Base-by-base conservation (phyloP, 164 flowering plant species). In the Annona squamosa region DNA sequence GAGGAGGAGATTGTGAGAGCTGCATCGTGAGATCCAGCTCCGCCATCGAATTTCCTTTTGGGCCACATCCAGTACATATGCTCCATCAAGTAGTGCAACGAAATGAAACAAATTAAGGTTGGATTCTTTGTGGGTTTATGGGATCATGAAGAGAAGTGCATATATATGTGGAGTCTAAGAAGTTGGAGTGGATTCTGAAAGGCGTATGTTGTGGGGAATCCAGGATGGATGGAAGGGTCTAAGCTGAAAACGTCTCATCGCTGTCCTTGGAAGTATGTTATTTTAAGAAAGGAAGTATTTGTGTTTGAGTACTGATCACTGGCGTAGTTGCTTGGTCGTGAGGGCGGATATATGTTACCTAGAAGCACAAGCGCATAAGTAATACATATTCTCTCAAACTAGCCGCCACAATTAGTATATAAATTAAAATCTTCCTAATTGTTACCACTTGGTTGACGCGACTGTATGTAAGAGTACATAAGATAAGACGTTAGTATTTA, bases 61-160 rank as follows among this genome's bases (percentile, higher is more conserved):
- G 81, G 78, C 92, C 87, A 86, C 85, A 84, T 87, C 91, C 86
- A 88, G 63, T 80, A 86, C 63, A 76, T 77, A 76, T 87, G 80
- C 68, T 90, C 89, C 90, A 88, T 86, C 65, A 26, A 26, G 47
- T 59, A 48, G 70, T 48, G 41, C 56, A 67, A 46, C 9, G 66
- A 65, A 41, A 5, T 42, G 6, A 16, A 9, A 26, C 59, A 61
- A 41, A 12, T 26, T 26, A 1, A 26, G 1, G 37, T 0, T 26
- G 69, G 69, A 68, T 52, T 4, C 13, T 52, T 10, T 10, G 59
- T 52, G 59, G 37, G 37, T 26, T 52, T 52, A 16, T 52, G 72
- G 48, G 44, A 45, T 48, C 67, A 56, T 18, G 62, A 48, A 6
- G 56, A 18, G 52, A 69, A 70, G 74, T 63, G 48, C 47, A 37